phyloP scores from a whole-genome alignment of 2,329 filamentous ascomycete genomes.

The Neonectria neomacrospora region DNA sequence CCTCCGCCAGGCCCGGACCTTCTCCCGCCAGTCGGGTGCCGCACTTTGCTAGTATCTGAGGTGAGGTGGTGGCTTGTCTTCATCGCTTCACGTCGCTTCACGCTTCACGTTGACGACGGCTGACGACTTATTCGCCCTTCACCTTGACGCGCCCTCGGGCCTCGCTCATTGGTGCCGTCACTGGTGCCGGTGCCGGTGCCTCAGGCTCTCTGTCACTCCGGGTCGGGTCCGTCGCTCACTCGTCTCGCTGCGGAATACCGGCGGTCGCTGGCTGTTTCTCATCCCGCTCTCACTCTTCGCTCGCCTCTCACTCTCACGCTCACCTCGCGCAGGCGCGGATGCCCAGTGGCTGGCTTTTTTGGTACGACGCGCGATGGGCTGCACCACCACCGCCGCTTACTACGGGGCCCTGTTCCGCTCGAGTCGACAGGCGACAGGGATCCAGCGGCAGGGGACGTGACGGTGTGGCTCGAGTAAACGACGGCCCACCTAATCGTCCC shows the following conservation, averaged over 20 bases:
- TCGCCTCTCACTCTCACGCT: background rate
- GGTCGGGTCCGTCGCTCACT: background rate
- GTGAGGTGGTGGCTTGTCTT: conserved; percentile 18
- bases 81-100: conserved; percentile 9
- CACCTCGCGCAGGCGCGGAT: conserved; percentile 15
- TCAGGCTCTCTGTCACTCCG: background rate
- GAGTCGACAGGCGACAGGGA: conserved; percentile 24
- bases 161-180: background rate
- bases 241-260: background rate
- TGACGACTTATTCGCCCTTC: background rate
- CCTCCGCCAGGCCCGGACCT: conserved; percentile 2
- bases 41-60: background rate
- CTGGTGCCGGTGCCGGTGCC: background rate
- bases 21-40: conserved; percentile 22
- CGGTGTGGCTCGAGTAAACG: conserved; percentile 17
- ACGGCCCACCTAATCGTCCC: background rate
- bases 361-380: conserved; percentile 25
- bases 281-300: background rate
- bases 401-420: conserved; percentile 21
- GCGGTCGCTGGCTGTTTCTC: background rate
- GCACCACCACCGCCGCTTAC: conserved; percentile 24
- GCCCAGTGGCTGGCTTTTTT: conserved; percentile 11
- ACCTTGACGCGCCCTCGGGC: background rate
- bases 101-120: background rate
- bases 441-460: conserved; percentile 8